Evolutionary conservation across 257 asterid species (phyloP), one percentile per base, ranked within the genome.

Genomic region (Fraxinus americana): DNA sequence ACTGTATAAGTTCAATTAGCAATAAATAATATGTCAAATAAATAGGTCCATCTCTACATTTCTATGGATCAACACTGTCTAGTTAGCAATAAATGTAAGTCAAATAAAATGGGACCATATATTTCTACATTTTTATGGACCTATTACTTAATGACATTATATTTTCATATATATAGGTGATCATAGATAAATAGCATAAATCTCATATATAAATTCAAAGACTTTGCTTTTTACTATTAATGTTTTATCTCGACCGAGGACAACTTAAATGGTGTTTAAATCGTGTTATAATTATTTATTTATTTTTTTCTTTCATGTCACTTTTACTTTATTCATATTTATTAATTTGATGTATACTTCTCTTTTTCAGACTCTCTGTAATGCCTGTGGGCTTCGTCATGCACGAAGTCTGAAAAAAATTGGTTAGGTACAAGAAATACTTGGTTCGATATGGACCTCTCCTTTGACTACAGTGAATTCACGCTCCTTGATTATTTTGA

Each of bases 331-430:
- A 10, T 67, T 21, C 5, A 13, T 67, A 38, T 7, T 38, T 32
- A 32, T n/a, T n/a, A 16, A 13, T 11, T 68, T 29, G 8, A 48
- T 3, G 7, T 48, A 16, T 0, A 12, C n/a, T 13, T 29, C 6
- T 14, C 11, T 16, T 10, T 13, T 71, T 23, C 59, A 75, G 78
- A 61, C 78, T 25, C 61, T 75, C 0, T 75, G 78, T 57, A 75
- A 75, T 65, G 78, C 78, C 7, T 75, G 78, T 36, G 78, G 78
- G 35, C 72, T 63, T 2, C 71, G 72, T 1, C 61, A 75, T 13
- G 25, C 63, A 12, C 61, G 78, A 2, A 23, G 32, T 13, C 7
- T 17, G 5, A 63, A 65, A 57, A 59, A 8, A 25, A 1, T 2
- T 11, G 48, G 30, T 23, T 39, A 48, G 2, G 32, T 39, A 71